Evolutionary conservation across 805 yeast genomes (phyloP).

Genomic region (Zygotorulaspora sp.): DNA sequence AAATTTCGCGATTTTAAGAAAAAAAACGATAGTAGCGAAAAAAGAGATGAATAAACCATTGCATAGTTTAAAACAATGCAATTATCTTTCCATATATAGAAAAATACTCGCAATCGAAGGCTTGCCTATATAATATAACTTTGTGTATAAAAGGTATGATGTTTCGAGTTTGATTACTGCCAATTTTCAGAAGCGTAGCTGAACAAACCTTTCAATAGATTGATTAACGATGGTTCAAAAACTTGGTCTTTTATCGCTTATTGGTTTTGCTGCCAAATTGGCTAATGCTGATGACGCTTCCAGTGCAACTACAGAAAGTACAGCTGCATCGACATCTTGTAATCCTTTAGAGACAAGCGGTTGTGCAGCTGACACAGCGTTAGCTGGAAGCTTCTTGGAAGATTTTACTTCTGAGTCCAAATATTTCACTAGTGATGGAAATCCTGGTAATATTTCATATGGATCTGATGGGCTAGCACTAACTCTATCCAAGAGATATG

Average conservation of each 20-base stretch:
- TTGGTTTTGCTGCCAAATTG: not conserved
- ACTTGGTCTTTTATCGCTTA: not conserved
- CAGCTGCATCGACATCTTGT: constrained; percentile 32
- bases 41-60: constrained; percentile 2
- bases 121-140: constrained; percentile 61
- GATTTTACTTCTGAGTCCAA: constrained; percentile 47
- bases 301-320: constrained; percentile 1
- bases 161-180: not conserved
- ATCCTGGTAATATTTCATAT: constrained; percentile 43
- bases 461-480: constrained; percentile 58
- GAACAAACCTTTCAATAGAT: no score
- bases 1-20: not conserved
- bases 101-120: constrained; percentile 47
- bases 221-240: constrained; percentile 1
- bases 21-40: not conserved
- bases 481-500: constrained; percentile 56
- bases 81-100: constrained; percentile 2
- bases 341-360: constrained; percentile 40
- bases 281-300: constrained; percentile 3
- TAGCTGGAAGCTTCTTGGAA: constrained; percentile 50
- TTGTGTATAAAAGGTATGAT: constrained; percentile 41
- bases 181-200: not conserved
- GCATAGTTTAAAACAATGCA: not conserved
- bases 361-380: constrained; percentile 54
- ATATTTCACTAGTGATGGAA: constrained; percentile 41